Base-by-base conservation (phyloP, 768 basidiomycete genomes). In the Leccinellum albellum region DNA sequence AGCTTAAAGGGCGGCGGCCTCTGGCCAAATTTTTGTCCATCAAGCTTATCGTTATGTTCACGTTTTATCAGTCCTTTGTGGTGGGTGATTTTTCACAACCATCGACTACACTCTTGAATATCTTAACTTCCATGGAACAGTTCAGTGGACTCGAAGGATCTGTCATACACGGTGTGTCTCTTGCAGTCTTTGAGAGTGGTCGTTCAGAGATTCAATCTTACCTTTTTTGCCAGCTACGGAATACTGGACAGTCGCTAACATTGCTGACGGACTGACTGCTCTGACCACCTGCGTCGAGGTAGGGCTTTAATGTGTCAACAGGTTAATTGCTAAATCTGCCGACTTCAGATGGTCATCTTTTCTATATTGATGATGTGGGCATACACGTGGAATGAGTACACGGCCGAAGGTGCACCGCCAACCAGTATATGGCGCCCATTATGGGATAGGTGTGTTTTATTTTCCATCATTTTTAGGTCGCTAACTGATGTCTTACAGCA, bases 21-120 rank as follows among this genome's bases (percentile, higher is more conserved):
- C 74, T 94, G 28, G 83, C 87, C 24, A 95, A 95, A 75, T 96
- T 96, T 70, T 67, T 95, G 59, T 75, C 84, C 3, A 94, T 96
- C 76, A 95, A 95, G 71, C 74, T 90, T 29, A 88, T 92, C 49
- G 88, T 93, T 45, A 85, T 93, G 83, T 85, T 89, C 69, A 93
- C 91, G 0, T 94, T 91, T 71, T 96, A 94, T 70, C 94, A 94
- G 65, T 78, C 81, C 1, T 88, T 92, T 64, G 71, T 91, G 51
- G 86, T 88, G 64, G 53, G 86, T 74, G 4, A 51, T 3, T n/a
- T 7, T 21, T 6, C 48, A 10, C 17, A 9, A 13, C 28, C 17
- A 17, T 12, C 1, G 14, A 42, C 20, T 2, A 23, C 17, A 31
- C n/a, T 32, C 20, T 45, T n/a, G 32, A 17, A 5, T 40, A 50